Percentiles rank a stretch among this genome's conserved stretches.
Conservation (phyloP, 176 grass and related monocot species). For the Raddia guianensis region DNA sequence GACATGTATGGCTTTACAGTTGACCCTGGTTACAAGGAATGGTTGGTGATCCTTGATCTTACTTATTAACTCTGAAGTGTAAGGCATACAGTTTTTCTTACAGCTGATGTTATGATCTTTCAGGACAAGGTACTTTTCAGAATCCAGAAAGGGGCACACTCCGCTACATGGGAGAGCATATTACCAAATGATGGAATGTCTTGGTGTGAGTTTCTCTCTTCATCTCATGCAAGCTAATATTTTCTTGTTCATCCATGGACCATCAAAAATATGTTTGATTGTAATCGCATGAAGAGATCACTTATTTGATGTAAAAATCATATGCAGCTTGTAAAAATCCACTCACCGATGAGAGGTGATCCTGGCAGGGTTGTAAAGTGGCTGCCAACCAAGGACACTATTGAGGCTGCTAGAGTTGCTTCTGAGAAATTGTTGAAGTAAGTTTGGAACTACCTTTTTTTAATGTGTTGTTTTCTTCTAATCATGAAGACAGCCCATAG, state of each 20-base stretch:
- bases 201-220: constrained; percentile 67
- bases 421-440: constrained; percentile 88
- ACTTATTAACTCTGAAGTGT: neutral
- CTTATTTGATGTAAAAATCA: constrained; percentile 6
- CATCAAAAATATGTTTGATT: neutral
- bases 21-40: constrained; percentile 98
- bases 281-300: constrained; percentile 15
- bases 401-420: constrained; percentile 72
- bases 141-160: constrained; percentile 91
- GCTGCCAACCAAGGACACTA: constrained; percentile 62
- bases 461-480: neutral
- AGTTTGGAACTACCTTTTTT: constrained; percentile 18
- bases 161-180: constrained; percentile 93
- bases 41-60: constrained; percentile 44
- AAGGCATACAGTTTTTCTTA: constrained; percentile 33
- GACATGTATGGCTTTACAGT: constrained; percentile 99
- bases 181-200: constrained; percentile 99
- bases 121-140: constrained; percentile 98
- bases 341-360: constrained; percentile 85
- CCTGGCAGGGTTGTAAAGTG: constrained; percentile 65
- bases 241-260: neutral
- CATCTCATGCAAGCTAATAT: neutral
- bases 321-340: constrained; percentile 91
- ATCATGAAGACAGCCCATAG: neutral
- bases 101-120: constrained; percentile 36